Conservation (phyloP, 768 basidiomycete species). For the Hericium erinaceus region DNA sequence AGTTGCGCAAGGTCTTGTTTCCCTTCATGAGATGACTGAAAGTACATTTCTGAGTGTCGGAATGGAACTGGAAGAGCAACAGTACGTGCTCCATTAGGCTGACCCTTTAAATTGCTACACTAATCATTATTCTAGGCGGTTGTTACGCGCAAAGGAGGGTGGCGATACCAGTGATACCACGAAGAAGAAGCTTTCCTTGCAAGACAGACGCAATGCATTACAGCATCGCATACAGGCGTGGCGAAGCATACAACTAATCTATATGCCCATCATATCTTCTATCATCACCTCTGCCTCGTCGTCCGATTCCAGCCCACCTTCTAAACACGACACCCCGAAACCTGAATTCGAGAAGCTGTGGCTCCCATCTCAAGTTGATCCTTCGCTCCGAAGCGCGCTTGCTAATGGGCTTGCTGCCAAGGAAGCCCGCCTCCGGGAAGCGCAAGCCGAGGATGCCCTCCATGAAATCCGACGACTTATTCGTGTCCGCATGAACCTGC, state of each 20-base stretch:
- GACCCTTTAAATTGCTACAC: too few species aligned
- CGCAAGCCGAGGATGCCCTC: too few species aligned
- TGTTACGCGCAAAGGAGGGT: background rate
- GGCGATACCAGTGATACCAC: background rate
- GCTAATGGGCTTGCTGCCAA: too few species aligned
- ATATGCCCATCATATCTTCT: conserved; percentile 1
- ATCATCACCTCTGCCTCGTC: background rate
- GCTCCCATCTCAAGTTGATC: too few species aligned
- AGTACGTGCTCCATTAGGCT: too few species aligned
- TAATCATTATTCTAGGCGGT: background rate
- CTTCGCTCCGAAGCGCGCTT: too few species aligned
- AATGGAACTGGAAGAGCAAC: background rate
- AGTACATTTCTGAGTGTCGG: background rate
- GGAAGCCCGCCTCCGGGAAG: too few species aligned
- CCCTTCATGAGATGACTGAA: background rate
- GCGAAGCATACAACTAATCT: background rate
- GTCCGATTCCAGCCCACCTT: too few species aligned
- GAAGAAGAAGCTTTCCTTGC: background rate
- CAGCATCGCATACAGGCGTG: background rate
- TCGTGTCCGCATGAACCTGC: too few species aligned
- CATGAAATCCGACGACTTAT: too few species aligned
- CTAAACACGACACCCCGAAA: too few species aligned
- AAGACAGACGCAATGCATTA: conserved; percentile 2
- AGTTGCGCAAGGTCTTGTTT: background rate
- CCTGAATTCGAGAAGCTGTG: too few species aligned